A percentile compares a stretch with the other conserved stretches of the same genome.
phyloP scores from a whole-genome alignment of 1,284 basidiomycete species.

The Tilletia caries region DNA sequence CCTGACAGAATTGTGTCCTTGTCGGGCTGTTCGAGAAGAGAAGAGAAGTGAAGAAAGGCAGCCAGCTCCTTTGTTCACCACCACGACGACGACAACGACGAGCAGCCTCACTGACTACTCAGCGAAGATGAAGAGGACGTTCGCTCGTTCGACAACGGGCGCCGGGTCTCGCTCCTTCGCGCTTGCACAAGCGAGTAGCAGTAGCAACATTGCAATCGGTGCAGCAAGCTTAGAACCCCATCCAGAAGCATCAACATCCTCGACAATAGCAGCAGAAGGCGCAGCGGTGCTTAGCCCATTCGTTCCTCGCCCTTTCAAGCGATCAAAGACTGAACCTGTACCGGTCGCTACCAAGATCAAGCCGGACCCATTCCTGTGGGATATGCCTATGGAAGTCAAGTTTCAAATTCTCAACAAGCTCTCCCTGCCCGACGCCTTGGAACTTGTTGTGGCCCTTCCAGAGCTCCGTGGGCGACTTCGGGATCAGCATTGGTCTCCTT shows the following conservation, averaged over 20 bases:
- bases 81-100: too few relatives aligned
- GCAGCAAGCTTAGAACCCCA: background rate
- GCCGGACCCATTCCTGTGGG: too few relatives aligned
- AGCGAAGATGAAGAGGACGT: background rate
- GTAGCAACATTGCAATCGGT: background rate
- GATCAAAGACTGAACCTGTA: background rate
- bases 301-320: background rate
- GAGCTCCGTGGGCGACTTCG: conserved; percentile 27
- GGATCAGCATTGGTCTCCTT: conserved; percentile 27
- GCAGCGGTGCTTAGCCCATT: background rate
- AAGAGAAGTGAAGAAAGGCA: too few relatives aligned
- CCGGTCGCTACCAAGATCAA: background rate
- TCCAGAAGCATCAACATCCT: background rate
- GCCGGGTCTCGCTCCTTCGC: background rate
- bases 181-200: background rate
- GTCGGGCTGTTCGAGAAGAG: too few relatives aligned
- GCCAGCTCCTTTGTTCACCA: too few relatives aligned
- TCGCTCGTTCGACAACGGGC: background rate
- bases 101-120: too few relatives aligned
- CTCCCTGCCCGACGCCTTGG: conserved; percentile 26
- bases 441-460: conserved; percentile 14
- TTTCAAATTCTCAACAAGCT: conserved; percentile 34
- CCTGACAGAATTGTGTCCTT: too few relatives aligned
- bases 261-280: background rate
- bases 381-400: conserved; percentile 36